Conservation (phyloP, 176 grass and related monocot species). For the Thinopyrum elongatum region DNA sequence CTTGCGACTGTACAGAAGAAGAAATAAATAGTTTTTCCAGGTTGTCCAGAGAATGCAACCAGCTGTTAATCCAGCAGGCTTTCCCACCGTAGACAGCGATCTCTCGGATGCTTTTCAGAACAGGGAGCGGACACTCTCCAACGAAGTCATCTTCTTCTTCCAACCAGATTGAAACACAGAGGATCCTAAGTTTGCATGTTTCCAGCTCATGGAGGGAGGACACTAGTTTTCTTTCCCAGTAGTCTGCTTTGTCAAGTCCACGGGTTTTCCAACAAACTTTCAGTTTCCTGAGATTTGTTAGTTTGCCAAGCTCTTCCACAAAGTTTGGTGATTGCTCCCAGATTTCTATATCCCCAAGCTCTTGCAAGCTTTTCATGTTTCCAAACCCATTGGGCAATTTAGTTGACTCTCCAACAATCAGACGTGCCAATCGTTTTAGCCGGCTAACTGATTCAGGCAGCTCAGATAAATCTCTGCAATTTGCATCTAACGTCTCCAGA, state of each 20-base stretch:
- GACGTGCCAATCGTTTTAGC: neutral
- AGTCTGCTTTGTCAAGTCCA: neutral
- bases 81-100: too few species aligned
- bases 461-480: neutral
- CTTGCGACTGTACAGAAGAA: too few species aligned
- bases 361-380: neutral
- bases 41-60: too few species aligned
- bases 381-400: neutral
- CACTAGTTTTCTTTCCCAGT: neutral
- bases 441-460: neutral
- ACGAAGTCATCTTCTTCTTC: too few species aligned
- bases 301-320: too few species aligned
- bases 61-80: too few species aligned
- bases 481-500: neutral
- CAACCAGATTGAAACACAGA: too few species aligned
- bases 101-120: too few species aligned
- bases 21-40: too few species aligned
- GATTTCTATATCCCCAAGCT: neutral
- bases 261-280: neutral
- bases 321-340: neutral
- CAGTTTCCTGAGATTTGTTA: neutral
- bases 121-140: too few species aligned
- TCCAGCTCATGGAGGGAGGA: too few species aligned
- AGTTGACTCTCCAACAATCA: rapidly evolving
- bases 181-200: too few species aligned